phyloP scores from a whole-genome alignment of 345 rosid genomes.

The Salix dunnii region DNA sequence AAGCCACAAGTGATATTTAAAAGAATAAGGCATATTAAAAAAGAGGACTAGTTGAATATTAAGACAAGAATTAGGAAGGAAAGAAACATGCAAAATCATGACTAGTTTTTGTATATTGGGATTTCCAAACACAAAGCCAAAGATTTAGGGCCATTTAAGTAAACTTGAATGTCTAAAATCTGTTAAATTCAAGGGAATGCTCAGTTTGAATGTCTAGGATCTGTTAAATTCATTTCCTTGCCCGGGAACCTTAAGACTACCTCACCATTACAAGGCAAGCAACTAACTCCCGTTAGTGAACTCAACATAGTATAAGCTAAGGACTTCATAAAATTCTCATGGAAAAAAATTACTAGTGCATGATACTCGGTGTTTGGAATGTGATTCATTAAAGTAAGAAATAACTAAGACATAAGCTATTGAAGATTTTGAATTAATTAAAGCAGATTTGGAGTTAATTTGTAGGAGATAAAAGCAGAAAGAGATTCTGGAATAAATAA shows the following conservation, averaged over 20 bases:
- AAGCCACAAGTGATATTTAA: background rate
- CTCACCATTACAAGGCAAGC: background rate
- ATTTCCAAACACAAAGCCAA: background rate
- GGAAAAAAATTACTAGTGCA: background rate
- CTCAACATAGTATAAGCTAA: background rate
- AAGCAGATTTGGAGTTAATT: no score
- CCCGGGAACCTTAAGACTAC: background rate
- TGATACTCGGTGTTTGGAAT: no score
- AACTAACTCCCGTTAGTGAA: background rate
- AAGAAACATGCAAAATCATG: background rate
- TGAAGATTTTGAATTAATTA: no score
- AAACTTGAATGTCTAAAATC: background rate
- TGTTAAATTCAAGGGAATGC: background rate
- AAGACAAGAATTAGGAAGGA: background rate
- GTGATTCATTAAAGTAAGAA: no score
- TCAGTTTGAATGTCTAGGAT: background rate
- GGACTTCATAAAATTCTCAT: background rate
- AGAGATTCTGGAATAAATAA: no score
- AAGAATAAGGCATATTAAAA: background rate
- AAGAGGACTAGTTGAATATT: background rate
- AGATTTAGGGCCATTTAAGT: background rate
- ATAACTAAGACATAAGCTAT: no score
- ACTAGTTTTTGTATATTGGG: background rate
- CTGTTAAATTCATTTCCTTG: background rate
- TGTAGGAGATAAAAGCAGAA: no score